Base-by-base conservation (phyloP, 805 yeast genomes). In the Kodamaea nitidulidarum region DNA sequence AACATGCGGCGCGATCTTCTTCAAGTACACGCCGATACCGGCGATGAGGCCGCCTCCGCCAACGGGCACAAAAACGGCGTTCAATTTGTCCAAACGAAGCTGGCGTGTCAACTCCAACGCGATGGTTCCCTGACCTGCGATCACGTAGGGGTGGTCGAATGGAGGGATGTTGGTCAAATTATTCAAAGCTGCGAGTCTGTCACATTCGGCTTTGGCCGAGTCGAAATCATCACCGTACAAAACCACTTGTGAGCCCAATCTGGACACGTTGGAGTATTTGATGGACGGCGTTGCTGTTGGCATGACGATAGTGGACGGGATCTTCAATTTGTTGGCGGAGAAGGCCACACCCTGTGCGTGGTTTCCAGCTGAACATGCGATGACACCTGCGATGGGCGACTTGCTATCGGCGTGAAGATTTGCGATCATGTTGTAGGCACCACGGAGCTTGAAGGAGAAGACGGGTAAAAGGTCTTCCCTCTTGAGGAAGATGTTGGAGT, bases 341-440 rank as follows among this genome's bases (percentile, higher is more conserved):
- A 65, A 91, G 0, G 98, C 98, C 10, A 93, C 98, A 49, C 99
- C 99, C 60, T 93, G 99, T 1, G 99, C 99, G 54, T 93, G 99
- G 62, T 93, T 93, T 25, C 99, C 99, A 3, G 99, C 99, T 21
- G 97, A 88, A 55, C 98, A 93, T 0, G 98, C 97, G 57, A 95
- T 84, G 40, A 93, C 97, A 51, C 99, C 99, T 35, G 75, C 71
- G 59, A 87, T 52, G 47, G 81, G 74, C 50, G 81, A 69, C 33
- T 74, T 77, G 15, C 65, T 57, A 11, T 70, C 55, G n/a, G 76
- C 64, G 38, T 80, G 78, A 36, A 93, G 64, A 52, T 91, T 86
- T 25, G 98, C 95, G 52, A 93, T 84, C 95, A 88, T 88, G 61
- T 93, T 93, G 65, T 90, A 88, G 12, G 98, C 99, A 43, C 99